Base-by-base conservation (phyloP, 345 rosid genomes). In the Firmiana major region DNA sequence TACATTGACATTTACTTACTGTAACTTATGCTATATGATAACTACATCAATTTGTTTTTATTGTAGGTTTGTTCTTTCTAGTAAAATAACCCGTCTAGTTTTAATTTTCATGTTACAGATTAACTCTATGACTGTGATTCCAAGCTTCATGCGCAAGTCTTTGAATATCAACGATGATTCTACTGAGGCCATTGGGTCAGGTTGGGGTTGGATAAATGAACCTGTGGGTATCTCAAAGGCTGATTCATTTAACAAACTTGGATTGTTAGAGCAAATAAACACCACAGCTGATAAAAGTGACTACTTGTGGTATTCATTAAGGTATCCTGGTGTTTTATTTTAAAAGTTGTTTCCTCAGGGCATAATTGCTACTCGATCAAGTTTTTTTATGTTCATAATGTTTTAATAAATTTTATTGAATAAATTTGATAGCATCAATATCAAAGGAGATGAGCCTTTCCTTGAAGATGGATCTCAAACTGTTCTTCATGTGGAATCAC, bases 231-330 rank as follows among this genome's bases (percentile, higher is more conserved):
- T 92, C 75, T 89, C 98, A 66, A 90, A 89, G 84, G 75, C 77
- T 1, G 85, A 84, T 79, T 90, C 97, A 71, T 88, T 89, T 65
- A 57, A 79, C 70, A 90, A 86, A 86, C 78, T 68, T 70, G 99
- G 98, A 82, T 83, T 95, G 73, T 34, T 90, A 76, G 99, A 95
- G 82, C 97, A 95, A 84, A 89, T 95, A 78, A 88, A 90, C 83
- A 91, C 97, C 24, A 92, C 98, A 67, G 91, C 96, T 71, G 98
- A 95, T 80, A 75, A 82, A 82, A 95, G 93, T 43, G 98, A 95
- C 74, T 95, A 89, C 89, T 79, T 95, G 75, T 95, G 99, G 99
- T 95, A 95, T 83, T 93, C 98, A 6, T 77, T 86, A 77, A 90
- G 97, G 99, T 95, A 86, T 62, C 34, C 34, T 38, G 58, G 63